Evolutionary conservation across 75 land plant genomes (phyloP), one percentile per base, ranked within the genome.

Genomic region (Pinus taeda): DNA sequence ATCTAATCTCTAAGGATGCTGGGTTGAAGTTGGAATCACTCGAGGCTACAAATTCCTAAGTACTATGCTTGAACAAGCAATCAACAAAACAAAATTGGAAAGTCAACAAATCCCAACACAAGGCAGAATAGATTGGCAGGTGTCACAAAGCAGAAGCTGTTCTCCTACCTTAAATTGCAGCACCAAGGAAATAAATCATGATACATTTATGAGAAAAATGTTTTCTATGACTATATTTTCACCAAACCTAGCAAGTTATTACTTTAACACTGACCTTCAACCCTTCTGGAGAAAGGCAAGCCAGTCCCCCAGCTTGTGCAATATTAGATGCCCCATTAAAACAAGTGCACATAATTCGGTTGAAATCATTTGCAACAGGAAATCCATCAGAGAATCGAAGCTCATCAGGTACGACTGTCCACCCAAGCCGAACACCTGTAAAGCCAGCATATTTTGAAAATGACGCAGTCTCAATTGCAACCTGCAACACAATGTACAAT

Each of bases 361-460:
- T 96, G 85, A 96, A 96, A 77, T 96, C 98, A 75, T 87, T 91
- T 45, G 86, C 90, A 42, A 96, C 89, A 22, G 90, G 94, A 76
- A 82, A 89, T 37, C 98, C 98, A 85, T 96, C 94, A 30, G 94
- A 93, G 85, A 74, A 96, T 9, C 86, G 85, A 14, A 93, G 90
- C 77, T 94, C 88, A 57, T 90, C 87, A 13, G 98, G 97, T 75
- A 96, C 79, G 11, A 90, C 91, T 36, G 98, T 93, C 98, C 98
- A 96, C 60, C 97, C 97, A 55, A 96, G 83, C 36, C 97, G 89
- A 73, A 96, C 98, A 66, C 97, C 97, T 59, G 98, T 96, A 75
- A 96, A 96, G 22, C 98, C 97, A 75, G 97, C 98, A 84, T 90
- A 96, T 79, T 96, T 96, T 63, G 93, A 93, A 75, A 96, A 96